A percentile compares a stretch with the other conserved stretches of the same genome.
Evolutionary conservation across 106 monocot species (phyloP).

Genomic region (Dendrobium huoshanense): DNA sequence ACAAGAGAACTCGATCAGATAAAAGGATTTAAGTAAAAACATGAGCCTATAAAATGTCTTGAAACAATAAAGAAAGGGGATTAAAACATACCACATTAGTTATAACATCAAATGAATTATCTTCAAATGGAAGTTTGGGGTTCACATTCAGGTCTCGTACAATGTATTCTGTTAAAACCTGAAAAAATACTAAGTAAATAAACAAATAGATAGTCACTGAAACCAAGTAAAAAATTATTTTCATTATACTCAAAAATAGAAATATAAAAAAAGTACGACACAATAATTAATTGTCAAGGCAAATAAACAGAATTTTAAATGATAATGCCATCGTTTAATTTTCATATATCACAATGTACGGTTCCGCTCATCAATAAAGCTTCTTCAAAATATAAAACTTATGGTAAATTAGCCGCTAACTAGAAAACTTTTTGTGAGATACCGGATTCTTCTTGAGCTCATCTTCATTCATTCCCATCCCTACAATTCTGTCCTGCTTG

Average conservation of each 20-base stretch:
- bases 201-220: neutral
- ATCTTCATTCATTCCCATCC: conserved; percentile 93
- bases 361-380: neutral
- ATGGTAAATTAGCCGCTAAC: neutral
- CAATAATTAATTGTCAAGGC: neutral
- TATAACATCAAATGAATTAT: conserved; percentile 78
- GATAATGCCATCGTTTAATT: no score
- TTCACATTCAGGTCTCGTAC: conserved; percentile 90
- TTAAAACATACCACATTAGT: conserved; percentile 70
- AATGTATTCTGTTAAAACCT: conserved; percentile 90
- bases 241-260: neutral
- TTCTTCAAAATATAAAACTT: neutral
- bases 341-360: no score
- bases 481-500: conserved; percentile 80
- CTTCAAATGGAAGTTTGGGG: conserved; percentile 85
- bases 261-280: neutral
- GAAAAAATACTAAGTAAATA: conserved; percentile 19
- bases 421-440: neutral
- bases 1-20: neutral
- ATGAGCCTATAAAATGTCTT: neutral
- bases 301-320: no score
- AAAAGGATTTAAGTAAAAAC: neutral
- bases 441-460: conserved; percentile 83
- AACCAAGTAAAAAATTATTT: neutral
- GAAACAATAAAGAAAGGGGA: neutral